Percentiles rank a stretch among this genome's conserved stretches.
Conservation (phyloP, 106 monocot species). For the Alisma plantagoaquatica region DNA sequence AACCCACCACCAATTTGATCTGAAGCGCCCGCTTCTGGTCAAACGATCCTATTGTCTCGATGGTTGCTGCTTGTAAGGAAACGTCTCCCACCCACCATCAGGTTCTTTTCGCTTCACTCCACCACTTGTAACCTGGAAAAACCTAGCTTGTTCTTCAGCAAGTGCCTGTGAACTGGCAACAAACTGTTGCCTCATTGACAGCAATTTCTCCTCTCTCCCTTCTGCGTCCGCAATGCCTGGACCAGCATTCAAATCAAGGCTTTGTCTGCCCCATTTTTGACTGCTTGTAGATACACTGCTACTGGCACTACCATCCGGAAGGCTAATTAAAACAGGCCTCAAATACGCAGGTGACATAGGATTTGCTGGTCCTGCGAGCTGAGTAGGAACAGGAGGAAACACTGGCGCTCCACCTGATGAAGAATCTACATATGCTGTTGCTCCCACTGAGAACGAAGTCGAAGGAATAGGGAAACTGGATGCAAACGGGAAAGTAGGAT, state of each 20-base stretch:
- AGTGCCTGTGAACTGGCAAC: conserved; percentile 40
- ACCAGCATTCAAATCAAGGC: conserved; percentile 79
- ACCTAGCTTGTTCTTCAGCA: conserved; percentile 62
- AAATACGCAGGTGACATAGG: conserved; percentile 26
- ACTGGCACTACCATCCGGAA: conserved; percentile 39
- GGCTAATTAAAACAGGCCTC: conserved; percentile 48
- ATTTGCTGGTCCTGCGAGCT: conserved; percentile 27
- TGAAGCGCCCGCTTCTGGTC: too few species aligned
- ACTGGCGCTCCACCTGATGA: conserved; percentile 25
- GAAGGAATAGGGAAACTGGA: conserved; percentile 48
- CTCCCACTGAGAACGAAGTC: conserved; percentile 32
- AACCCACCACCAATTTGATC: too few species aligned
- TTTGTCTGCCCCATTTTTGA: conserved; percentile 45
- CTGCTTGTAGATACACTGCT: conserved; percentile 35
- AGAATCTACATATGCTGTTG: conserved; percentile 44
- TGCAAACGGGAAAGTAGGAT: conserved; percentile 59
- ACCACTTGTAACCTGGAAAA: conserved; percentile 39
- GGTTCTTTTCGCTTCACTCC: conserved; percentile 24
- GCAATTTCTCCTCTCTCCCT: conserved; percentile 41
- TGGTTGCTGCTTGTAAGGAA: conserved; percentile 39
- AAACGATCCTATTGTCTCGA: too few species aligned
- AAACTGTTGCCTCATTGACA: conserved; percentile 30
- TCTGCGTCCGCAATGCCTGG: conserved; percentile 46
- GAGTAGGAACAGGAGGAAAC: conserved; percentile 40
- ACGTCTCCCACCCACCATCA: conserved; percentile 55